A percentile compares a stretch with the other conserved stretches of the same genome.
Evolutionary conservation across 2,329 filamentous ascomycete genomes (phyloP).

Genomic region (Colletotrichum aenigma): DNA sequence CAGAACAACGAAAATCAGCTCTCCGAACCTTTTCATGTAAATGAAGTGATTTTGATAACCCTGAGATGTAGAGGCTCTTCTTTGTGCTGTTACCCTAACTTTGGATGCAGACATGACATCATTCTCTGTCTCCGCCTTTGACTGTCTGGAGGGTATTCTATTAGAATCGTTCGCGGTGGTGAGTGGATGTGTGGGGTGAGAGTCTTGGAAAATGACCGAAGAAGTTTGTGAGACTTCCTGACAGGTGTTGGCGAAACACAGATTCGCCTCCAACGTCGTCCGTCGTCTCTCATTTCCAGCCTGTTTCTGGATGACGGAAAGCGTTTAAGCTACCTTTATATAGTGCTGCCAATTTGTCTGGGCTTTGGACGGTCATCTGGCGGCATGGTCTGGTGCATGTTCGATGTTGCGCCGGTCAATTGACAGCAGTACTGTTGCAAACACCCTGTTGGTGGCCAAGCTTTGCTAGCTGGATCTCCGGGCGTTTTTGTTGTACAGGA

Average conservation of each 20-base stretch:
- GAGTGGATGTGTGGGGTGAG: rapidly evolving
- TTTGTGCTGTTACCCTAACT: rapidly evolving
- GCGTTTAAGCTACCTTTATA: not conserved
- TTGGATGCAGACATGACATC: rapidly evolving
- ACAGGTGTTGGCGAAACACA: rapidly evolving
- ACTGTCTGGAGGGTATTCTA: not conserved
- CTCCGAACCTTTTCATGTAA: not conserved
- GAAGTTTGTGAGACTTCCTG: not conserved
- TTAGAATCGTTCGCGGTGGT: not conserved
- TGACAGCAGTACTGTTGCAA: not conserved
- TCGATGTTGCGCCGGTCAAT: rapidly evolving
- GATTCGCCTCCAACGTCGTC: rapidly evolving
- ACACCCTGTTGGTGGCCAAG: not conserved
- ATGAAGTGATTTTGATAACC: not conserved
- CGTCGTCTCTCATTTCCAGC: rapidly evolving
- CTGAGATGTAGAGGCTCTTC: not conserved
- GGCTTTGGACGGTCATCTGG: not conserved
- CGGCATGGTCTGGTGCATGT: rapidly evolving
- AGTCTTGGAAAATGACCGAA: not conserved
- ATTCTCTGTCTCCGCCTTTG: not conserved
- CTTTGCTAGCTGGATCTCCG: not conserved
- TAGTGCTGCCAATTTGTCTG: rapidly evolving
- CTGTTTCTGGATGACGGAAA: rapidly evolving
- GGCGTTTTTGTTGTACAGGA: rapidly evolving
- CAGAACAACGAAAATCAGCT: not conserved